These are phyloP conservation scores for Fusarium pseudograminearum DNA, from an alignment of 2,329 filamentous ascomycete species.

Conservation along the genomic window DNA sequence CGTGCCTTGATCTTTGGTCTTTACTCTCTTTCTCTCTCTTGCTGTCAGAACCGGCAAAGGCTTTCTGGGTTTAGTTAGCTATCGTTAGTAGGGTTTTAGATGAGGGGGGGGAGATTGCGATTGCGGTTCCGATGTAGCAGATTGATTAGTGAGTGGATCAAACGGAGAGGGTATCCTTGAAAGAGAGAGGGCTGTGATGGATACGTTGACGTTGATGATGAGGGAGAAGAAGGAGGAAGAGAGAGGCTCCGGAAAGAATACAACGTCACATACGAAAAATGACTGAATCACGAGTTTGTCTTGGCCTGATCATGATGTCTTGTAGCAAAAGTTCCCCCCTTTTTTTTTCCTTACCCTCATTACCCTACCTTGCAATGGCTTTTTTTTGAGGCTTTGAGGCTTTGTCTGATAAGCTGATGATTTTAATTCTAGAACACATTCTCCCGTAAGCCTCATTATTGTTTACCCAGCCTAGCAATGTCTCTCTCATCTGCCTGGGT, in stretches of 20 bases:
- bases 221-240: background rate
- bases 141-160: conserved; percentile 5
- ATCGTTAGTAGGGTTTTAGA: background rate
- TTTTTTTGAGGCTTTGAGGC: background rate
- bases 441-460: background rate
- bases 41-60: background rate
- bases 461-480: background rate
- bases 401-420: background rate
- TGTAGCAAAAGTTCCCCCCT: background rate
- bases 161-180: background rate
- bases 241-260: background rate
- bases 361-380: background rate
- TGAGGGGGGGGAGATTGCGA: background rate
- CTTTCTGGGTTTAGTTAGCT: conserved; percentile 5
- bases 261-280: conserved; percentile 4
- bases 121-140: conserved; percentile 1
- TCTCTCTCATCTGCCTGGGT: background rate
- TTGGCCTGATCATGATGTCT: background rate
- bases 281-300: background rate
- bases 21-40: background rate
- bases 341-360: background rate
- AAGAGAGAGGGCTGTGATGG: background rate
- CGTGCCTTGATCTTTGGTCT: background rate
- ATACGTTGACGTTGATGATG: background rate
- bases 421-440: background rate